Conservation (phyloP, 768 basidiomycete species). For the Coprinopsis strossmayeri region DNA sequence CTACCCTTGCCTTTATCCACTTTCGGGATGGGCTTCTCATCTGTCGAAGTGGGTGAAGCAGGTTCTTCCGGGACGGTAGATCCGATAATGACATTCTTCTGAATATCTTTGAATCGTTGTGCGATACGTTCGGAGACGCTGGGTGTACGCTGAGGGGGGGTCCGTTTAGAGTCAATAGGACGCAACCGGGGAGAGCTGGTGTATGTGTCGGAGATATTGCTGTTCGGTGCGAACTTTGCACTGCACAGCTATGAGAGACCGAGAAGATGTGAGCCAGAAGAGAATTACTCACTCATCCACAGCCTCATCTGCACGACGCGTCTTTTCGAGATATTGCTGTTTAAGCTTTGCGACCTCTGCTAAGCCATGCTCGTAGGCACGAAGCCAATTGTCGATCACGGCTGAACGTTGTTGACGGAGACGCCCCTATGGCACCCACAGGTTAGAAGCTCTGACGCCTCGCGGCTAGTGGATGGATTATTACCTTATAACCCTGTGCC, state of each 20-base stretch:
- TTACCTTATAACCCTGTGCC: constrained; percentile 69
- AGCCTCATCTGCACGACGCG: constrained; percentile 81
- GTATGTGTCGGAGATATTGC: constrained; percentile 59
- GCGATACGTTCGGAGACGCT: constrained; percentile 87
- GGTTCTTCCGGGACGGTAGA: constrained; percentile 24
- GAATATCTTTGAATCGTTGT: constrained; percentile 74
- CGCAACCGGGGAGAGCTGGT: constrained; percentile 70
- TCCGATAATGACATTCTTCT: constrained; percentile 47
- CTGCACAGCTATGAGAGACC: constrained; percentile 31
- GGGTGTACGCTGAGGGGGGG: constrained; percentile 54
- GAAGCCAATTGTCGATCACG: constrained; percentile 61
- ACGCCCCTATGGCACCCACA: constrained; percentile 45
- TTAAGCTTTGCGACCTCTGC: constrained; percentile 68
- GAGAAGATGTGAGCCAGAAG: constrained; percentile 11
- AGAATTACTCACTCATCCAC: constrained; percentile 77
- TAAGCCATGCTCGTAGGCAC: constrained; percentile 63
- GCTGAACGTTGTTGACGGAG: constrained; percentile 51
- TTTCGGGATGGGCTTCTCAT: constrained; percentile 39
- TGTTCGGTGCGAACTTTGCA: constrained; percentile 80
- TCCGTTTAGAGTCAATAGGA: constrained; percentile 48
- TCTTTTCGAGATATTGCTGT: constrained; percentile 70
- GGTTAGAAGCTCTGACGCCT: constrained; percentile 9
- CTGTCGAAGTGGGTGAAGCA: constrained; percentile 26
- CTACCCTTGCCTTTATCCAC: constrained; percentile 85
- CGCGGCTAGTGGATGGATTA: constrained; percentile 6